These are phyloP conservation scores for Wickerhamiella shivajii DNA, from an alignment of 805 yeast species.

Conservation along the genomic window DNA sequence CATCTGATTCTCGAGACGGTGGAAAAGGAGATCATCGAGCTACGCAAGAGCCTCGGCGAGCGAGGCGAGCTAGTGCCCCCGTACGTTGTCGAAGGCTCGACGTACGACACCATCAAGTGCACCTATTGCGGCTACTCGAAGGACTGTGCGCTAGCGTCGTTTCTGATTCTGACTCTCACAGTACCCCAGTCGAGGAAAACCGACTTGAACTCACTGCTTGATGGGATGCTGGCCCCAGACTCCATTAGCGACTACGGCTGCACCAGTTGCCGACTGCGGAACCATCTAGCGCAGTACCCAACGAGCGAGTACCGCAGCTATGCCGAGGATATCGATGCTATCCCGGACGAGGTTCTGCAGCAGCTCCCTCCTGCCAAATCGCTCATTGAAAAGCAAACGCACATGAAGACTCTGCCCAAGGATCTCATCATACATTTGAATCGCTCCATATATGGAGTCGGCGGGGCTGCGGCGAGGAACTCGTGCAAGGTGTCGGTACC, in stretches of 20 bases:
- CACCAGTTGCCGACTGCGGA: constrained; percentile 43
- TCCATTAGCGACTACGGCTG: constrained; percentile 68
- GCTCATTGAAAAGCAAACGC: constrained; percentile 50
- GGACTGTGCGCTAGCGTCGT: constrained; percentile 41
- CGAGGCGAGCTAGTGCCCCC: constrained; percentile 28
- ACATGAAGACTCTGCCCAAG: constrained; percentile 51
- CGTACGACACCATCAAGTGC: constrained; percentile 57
- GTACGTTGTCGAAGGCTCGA: constrained; percentile 60
- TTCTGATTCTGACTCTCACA: constrained; percentile 56
- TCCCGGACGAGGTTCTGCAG: constrained; percentile 24
- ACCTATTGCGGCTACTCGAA: constrained; percentile 49
- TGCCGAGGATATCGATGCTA: constrained; percentile 27
- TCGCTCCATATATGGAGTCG: constrained; percentile 62
- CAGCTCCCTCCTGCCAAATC: constrained; percentile 18
- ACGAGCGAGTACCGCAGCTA: constrained; percentile 28
- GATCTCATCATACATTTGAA: constrained; percentile 71
- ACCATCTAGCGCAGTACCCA: constrained; percentile 27
- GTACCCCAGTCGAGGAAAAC: constrained; percentile 46
- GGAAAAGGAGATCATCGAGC: constrained; percentile 40
- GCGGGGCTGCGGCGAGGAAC: constrained; percentile 48
- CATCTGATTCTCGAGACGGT: constrained; percentile 70
- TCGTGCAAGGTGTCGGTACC: constrained; percentile 56
- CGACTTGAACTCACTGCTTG: constrained; percentile 39
- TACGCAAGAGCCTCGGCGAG: constrained; percentile 6
- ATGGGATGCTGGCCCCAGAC: constrained; percentile 45